A percentile compares a stretch with the other conserved stretches of the same genome.
Evolutionary conservation across 2,329 filamentous ascomycete genomes (phyloP).

Genomic region (Ophiostoma triangulosporum): DNA sequence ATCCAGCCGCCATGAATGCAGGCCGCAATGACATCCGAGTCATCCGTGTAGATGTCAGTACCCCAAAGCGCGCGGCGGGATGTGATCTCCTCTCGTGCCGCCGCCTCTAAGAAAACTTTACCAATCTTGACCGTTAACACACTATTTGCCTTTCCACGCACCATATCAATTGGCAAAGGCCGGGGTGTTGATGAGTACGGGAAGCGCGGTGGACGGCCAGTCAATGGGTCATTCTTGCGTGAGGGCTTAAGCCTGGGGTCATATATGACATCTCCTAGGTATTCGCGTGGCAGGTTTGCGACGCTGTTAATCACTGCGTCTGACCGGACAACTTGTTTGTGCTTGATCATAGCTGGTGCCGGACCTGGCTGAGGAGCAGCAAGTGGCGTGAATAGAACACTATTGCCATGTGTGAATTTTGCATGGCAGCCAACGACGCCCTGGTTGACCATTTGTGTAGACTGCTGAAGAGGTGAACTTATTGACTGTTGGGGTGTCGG

Average conservation of each 20-base stretch:
- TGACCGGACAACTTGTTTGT: slow-evolving; percentile 53
- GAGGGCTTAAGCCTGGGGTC: slow-evolving; percentile 48
- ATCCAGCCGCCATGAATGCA: slow-evolving; percentile 92
- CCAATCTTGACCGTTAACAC: slow-evolving; percentile 82
- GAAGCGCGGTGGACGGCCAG: slow-evolving; percentile 22
- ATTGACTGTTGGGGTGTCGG: slow-evolving; percentile 11
- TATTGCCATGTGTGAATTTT: neutral
- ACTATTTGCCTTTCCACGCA: slow-evolving; percentile 69
- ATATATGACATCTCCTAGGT: slow-evolving; percentile 78
- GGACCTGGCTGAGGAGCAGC: neutral
- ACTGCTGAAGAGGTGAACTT: slow-evolving; percentile 1
- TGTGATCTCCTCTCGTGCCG: slow-evolving; percentile 72
- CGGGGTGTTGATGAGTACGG: slow-evolving; percentile 41
- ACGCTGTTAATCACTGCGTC: slow-evolving; percentile 60
- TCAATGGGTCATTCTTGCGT: slow-evolving; percentile 39
- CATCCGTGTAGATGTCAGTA: slow-evolving; percentile 87
- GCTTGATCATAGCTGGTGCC: slow-evolving; percentile 25
- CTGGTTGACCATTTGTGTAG: slow-evolving; percentile 15
- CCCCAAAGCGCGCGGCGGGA: slow-evolving; percentile 75
- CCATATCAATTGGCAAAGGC: slow-evolving; percentile 61
- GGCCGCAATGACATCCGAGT: slow-evolving; percentile 84
- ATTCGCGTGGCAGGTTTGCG: slow-evolving; percentile 55
- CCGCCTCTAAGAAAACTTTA: slow-evolving; percentile 56
- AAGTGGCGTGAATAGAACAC: neutral
- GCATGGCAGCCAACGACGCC: slow-evolving; percentile 14